Evolutionary conservation across 164 flowering plant species (phyloP).

Genomic region (Vitis labrusca): DNA sequence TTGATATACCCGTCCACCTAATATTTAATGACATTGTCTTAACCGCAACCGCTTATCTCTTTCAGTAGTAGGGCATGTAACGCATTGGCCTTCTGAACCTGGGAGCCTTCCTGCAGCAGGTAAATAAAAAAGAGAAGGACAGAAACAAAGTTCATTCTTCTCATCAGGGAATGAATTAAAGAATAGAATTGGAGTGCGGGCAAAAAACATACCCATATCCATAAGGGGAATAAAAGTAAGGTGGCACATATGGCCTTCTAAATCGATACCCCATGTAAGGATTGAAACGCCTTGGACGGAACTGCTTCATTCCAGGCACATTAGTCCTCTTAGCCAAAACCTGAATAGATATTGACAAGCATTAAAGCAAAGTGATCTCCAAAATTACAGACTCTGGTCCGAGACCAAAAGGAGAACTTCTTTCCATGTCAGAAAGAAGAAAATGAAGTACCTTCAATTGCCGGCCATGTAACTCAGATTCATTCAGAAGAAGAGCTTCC

Average conservation of each 20-base stretch:
- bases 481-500: conserved; percentile 53
- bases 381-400: not conserved
- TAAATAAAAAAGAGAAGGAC: not conserved
- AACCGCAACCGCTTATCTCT: not conserved
- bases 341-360: conserved; percentile 23
- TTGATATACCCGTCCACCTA: not conserved
- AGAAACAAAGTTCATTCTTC: not conserved
- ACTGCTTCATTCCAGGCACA: conserved; percentile 73
- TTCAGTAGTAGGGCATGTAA: conserved; percentile 55
- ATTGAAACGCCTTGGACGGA: conserved; percentile 44
- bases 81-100: conserved; percentile 57
- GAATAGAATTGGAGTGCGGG: not conserved
- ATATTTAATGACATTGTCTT: not conserved
- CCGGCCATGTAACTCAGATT: conserved; percentile 69
- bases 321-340: conserved; percentile 62
- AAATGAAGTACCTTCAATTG: conserved; percentile 46
- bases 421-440: not conserved
- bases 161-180: not conserved
- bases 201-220: conserved; percentile 48
- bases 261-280: conserved; percentile 49
- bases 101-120: conserved; percentile 50
- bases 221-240: conserved; percentile 60
- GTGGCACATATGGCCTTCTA: conserved; percentile 55
- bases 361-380: not conserved
- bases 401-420: not conserved